Evolutionary conservation across 345 rosid genomes (phyloP), one percentile per base, ranked within the genome.

Genomic region (Adansonia digitata): DNA sequence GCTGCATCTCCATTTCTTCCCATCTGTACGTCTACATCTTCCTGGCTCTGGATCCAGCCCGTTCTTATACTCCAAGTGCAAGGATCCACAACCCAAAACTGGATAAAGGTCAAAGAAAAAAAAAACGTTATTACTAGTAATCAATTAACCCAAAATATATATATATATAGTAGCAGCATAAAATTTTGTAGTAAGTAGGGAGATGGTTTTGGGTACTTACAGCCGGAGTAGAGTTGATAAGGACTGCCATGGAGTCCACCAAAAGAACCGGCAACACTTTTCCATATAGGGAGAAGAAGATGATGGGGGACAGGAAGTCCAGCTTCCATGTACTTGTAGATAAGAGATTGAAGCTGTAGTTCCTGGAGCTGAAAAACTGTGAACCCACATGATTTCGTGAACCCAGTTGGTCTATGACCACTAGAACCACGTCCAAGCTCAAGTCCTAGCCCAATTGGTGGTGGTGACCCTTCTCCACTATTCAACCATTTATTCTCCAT

Each of bases 1-100:
- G 80, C 88, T 79, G 24, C 92, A 88, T 61, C 89, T 82, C 92
- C 89, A 86, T 80, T 86, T 88, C 72, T 86, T 88, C 48, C 92
- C 89, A 56, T 86, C 88, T 5, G 92, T 88, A 79, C 92, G 79
- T 74, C 82, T 80, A 26, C 92, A 88, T 70, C 89, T 84, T 48
- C 89, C 82, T 1, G 89, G 86, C 69, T 88, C 89, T 12, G 79
- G 62, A 48, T 85, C 91, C 61, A 68, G 6, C 11, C 84, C 86
- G 6, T 67, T 79, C 77, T 57, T 80, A 5, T 68, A 77, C 29
- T 77, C 86, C 83, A 71, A 9, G 14, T 70, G 48, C 74, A 75
- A 17, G 0, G 75, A 48, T 18, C 72, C 83, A 24, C 55, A 37
- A 10, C 60, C 74, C 63, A 79, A 34, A 45, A 74, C 88, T 80